Evolutionary conservation across 2,329 filamentous ascomycete species (phyloP).

Genomic region (Penicillium sp.): DNA sequence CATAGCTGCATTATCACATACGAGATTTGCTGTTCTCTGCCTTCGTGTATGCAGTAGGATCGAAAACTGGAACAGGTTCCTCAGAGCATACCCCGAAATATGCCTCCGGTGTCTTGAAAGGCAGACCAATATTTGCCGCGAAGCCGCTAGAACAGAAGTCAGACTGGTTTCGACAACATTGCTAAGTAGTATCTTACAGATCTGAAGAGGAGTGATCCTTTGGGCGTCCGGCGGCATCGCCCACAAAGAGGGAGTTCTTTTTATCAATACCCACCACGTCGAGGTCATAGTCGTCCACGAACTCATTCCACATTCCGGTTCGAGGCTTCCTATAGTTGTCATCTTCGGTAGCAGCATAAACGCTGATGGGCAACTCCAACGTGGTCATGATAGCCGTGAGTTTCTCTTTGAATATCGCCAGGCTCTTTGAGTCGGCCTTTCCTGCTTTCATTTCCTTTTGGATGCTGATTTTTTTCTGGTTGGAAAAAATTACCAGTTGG

Average conservation of each 20-base stretch:
- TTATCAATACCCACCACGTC: slow-evolving; percentile 64
- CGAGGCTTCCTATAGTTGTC: slow-evolving; percentile 87
- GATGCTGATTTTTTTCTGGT: slow-evolving; percentile 80
- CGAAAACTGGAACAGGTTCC: slow-evolving; percentile 60
- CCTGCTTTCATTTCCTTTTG: slow-evolving; percentile 70
- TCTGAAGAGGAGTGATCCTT: slow-evolving; percentile 63
- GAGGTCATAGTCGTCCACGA: slow-evolving; percentile 63
- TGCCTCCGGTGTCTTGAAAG: slow-evolving; percentile 85
- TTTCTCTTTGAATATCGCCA: slow-evolving; percentile 81
- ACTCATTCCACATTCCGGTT: slow-evolving; percentile 80
- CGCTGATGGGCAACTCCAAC: slow-evolving; percentile 67
- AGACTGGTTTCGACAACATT: slow-evolving; percentile 14
- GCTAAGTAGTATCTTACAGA: slow-evolving; percentile 43
- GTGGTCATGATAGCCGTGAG: slow-evolving; percentile 67
- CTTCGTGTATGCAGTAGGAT: slow-evolving; percentile 61
- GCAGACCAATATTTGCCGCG: slow-evolving; percentile 78
- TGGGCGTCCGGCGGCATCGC: slow-evolving; percentile 69
- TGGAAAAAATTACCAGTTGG: slow-evolving; percentile 77
- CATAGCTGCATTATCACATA: slow-evolving; percentile 23
- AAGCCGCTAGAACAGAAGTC: slow-evolving; percentile 62
- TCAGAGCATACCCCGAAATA: slow-evolving; percentile 73
- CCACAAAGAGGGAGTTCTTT: slow-evolving; percentile 76
- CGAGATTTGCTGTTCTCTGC: slow-evolving; percentile 31
- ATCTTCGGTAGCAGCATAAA: slow-evolving; percentile 84
- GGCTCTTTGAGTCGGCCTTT: slow-evolving; percentile 66